Evolutionary conservation across 352 stramenopile species (phyloP).

Genomic region (Bremia lactucae): DNA sequence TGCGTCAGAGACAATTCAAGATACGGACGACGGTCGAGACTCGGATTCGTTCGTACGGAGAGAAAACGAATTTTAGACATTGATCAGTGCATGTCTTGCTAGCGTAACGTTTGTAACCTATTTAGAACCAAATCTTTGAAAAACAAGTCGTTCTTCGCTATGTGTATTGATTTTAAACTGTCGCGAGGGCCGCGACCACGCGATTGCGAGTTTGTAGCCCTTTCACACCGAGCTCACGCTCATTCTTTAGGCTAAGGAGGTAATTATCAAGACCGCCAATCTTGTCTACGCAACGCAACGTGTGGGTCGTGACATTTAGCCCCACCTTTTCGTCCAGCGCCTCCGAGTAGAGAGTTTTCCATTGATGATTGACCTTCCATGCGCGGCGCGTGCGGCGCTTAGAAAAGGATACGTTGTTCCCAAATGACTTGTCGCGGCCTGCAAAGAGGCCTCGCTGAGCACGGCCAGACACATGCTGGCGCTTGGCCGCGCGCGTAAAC

Average conservation of each 20-base stretch:
- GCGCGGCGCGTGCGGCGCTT: slow-evolving; percentile 85
- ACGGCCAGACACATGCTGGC: slow-evolving; percentile 64
- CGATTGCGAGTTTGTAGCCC: slow-evolving; percentile 46
- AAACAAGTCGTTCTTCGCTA: background rate
- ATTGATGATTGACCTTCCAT: slow-evolving; percentile 92
- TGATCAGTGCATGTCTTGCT: slow-evolving; percentile 2
- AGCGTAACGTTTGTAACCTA: slow-evolving; percentile 8
- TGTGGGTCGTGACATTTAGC: slow-evolving; percentile 89
- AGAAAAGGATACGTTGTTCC: slow-evolving; percentile 92
- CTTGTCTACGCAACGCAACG: slow-evolving; percentile 90
- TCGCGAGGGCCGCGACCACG: slow-evolving; percentile 37
- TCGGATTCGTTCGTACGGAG: slow-evolving; percentile 23
- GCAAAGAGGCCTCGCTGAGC: slow-evolving; percentile 86
- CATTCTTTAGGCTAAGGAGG: slow-evolving; percentile 83
- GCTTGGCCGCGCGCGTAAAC: slow-evolving; percentile 49
- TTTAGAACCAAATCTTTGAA: background rate
- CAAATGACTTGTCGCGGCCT: slow-evolving; percentile 88
- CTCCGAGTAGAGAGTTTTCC: slow-evolving; percentile 82
- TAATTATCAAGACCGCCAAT: slow-evolving; percentile 90
- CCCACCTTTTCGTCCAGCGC: slow-evolving; percentile 88
- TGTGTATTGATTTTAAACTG: slow-evolving; percentile 1
- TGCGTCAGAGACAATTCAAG: slow-evolving; percentile 7
- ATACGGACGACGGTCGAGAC: slow-evolving; percentile 9
- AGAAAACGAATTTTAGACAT: slow-evolving; percentile 27
- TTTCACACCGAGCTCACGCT: slow-evolving; percentile 67